phyloP scores from a whole-genome alignment of 2,329 filamentous ascomycete genomes.

The Pezicula radicicola region DNA sequence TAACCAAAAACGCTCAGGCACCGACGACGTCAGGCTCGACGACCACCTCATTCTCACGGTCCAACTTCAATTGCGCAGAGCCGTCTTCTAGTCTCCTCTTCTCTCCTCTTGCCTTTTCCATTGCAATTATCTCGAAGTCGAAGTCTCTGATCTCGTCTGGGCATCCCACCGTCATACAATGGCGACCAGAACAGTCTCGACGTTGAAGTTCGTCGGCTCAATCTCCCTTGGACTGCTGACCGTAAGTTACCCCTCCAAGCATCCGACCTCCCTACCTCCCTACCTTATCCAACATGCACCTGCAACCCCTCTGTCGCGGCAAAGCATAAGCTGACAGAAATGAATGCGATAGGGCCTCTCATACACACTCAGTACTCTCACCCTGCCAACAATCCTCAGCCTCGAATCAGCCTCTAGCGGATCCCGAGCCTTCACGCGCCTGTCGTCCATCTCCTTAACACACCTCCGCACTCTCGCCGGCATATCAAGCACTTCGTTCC shows the following conservation, averaged over 20 bases:
- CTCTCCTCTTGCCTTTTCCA: neutral
- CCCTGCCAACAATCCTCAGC: constrained; percentile 75
- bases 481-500: constrained; percentile 67
- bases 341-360: constrained; percentile 68
- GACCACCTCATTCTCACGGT: too few species aligned
- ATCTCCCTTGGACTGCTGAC: constrained; percentile 85
- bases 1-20: too few species aligned
- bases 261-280: constrained; percentile 1
- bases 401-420: constrained; percentile 75
- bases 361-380: constrained; percentile 75
- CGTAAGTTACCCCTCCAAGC: constrained; percentile 49
- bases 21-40: too few species aligned
- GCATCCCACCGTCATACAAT: constrained; percentile 39
- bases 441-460: constrained; percentile 59
- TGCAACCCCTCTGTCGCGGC: neutral
- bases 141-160: neutral
- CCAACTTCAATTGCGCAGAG: too few species aligned
- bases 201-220: constrained; percentile 91
- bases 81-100: too few species aligned
- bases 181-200: constrained; percentile 66
- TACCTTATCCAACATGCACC: neutral
- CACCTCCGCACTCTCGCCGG: constrained; percentile 67
- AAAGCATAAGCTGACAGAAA: neutral
- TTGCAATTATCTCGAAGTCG: neutral
- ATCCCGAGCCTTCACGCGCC: constrained; percentile 65